A percentile compares a stretch with the other conserved stretches of the same genome.
phyloP scores from a whole-genome alignment of 2,329 filamentous ascomycete genomes.

The Fusarium buharicum region DNA sequence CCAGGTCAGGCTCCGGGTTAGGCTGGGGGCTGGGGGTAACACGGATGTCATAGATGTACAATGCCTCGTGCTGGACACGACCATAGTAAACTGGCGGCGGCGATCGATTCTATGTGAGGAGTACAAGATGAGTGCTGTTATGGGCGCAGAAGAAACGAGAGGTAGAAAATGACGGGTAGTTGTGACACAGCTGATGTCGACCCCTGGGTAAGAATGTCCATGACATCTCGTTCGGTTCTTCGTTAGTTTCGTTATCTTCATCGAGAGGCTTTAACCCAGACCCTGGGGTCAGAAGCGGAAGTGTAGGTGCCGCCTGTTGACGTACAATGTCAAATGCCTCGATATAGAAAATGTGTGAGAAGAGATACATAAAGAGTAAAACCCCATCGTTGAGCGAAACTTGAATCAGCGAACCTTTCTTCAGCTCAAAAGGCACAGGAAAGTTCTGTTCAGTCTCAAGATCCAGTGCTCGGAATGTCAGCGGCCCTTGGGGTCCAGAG shows the following conservation, averaged over 20 bases:
- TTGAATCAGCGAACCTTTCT: conserved; percentile 63
- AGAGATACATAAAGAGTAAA: too few relatives aligned
- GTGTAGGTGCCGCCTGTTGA: neutral
- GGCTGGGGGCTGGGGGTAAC: too few relatives aligned
- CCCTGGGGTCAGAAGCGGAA: conserved; percentile 3
- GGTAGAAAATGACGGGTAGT: conserved; percentile 69
- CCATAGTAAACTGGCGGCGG: conserved; percentile 65
- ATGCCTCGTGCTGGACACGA: conserved; percentile 65
- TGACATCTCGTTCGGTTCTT: neutral
- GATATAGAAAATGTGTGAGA: conserved; percentile 69
- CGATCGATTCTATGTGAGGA: conserved; percentile 67
- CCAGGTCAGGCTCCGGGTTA: too few relatives aligned
- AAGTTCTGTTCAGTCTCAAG: conserved; percentile 56
- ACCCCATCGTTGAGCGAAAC: conserved; percentile 63
- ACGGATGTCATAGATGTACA: conserved; percentile 70
- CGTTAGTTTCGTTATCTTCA: neutral
- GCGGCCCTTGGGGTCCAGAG: neutral
- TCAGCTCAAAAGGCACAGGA: conserved; percentile 62
- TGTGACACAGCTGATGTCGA: conserved; percentile 59
- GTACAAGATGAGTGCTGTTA: conserved; percentile 67
- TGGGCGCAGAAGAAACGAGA: conserved; percentile 72
- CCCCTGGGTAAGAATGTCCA: conserved; percentile 48
- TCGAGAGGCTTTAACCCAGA: neutral
- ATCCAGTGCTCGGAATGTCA: conserved; percentile 61
- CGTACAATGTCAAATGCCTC: conserved; percentile 64